Conservation (phyloP, 495 filamentous ascomycete genomes). For the Daldinia loculata region DNA sequence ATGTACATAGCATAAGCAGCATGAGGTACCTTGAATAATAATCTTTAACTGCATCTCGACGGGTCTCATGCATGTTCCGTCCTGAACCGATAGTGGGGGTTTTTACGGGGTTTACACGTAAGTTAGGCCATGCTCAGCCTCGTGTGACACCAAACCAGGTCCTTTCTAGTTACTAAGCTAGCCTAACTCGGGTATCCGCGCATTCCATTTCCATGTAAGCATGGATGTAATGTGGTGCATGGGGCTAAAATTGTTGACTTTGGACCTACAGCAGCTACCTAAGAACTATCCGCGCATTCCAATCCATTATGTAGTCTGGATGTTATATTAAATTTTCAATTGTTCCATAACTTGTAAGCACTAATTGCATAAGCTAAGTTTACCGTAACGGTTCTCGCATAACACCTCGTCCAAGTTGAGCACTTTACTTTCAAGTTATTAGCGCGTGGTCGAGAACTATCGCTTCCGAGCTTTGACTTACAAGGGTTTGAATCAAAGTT, state of each 20-base stretch:
- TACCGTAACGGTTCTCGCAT: constrained; percentile 1
- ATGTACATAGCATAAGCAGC: not conserved
- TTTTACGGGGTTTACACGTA: not conserved
- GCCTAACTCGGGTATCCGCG: constrained; percentile 17
- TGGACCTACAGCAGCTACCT: not conserved
- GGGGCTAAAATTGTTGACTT: constrained; percentile 31
- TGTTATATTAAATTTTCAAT: not conserved
- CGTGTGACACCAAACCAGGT: constrained; percentile 14
- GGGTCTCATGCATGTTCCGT: constrained; percentile 4
- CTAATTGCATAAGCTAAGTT: not conserved
- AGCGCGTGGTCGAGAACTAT: constrained; percentile 5
- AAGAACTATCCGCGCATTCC: constrained; percentile 4
- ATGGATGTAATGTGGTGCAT: constrained; percentile 8
- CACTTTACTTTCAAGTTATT: constrained; percentile 6
- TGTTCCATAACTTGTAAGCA: too few relatives aligned
- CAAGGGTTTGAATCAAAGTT: constrained; percentile 25
- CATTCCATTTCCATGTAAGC: not conserved
- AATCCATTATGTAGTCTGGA: constrained; percentile 7
- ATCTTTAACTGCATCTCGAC: not conserved
- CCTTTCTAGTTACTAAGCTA: not conserved
- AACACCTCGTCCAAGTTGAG: not conserved
- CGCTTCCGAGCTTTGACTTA: constrained; percentile 8
- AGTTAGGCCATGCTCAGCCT: constrained; percentile 26
- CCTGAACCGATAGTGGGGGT: constrained; percentile 14
- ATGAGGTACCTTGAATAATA: not conserved